Conservation (phyloP, 306 rosid species). For the Cucurbita ficifolia region DNA sequence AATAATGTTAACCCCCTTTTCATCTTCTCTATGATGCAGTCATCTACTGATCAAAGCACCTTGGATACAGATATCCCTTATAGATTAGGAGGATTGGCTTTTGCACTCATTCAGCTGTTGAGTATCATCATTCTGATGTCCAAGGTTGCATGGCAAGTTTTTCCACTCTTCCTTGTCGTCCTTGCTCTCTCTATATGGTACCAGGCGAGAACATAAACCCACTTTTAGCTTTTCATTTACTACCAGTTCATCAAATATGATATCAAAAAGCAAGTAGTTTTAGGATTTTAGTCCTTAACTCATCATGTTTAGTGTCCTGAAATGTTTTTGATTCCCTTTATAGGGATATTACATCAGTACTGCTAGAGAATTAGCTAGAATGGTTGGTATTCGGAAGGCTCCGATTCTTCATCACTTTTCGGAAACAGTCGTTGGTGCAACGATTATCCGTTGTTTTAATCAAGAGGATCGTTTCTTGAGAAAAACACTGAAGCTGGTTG, state of each 20-base stretch:
- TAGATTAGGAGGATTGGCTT: slow-evolving; percentile 76
- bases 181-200: slow-evolving; percentile 62
- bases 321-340: slow-evolving; percentile 1
- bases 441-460: slow-evolving; percentile 58
- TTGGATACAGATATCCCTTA: slow-evolving; percentile 71
- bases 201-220: slow-evolving; percentile 31
- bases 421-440: slow-evolving; percentile 51
- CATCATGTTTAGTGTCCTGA: not conserved
- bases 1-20: not conserved
- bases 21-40: slow-evolving; percentile 26
- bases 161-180: slow-evolving; percentile 45
- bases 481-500: slow-evolving; percentile 29
- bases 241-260: not conserved
- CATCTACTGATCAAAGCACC: slow-evolving; percentile 80
- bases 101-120: slow-evolving; percentile 69
- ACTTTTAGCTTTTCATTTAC: not conserved
- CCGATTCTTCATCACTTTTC: slow-evolving; percentile 81
- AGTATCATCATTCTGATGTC: slow-evolving; percentile 66
- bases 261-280: not conserved
- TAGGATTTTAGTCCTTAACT: not conserved
- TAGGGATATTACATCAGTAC: slow-evolving; percentile 68
- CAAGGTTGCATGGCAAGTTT: slow-evolving; percentile 68
- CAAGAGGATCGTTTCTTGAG: slow-evolving; percentile 42
- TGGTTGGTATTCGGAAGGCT: slow-evolving; percentile 69
- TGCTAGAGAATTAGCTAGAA: slow-evolving; percentile 73